Conservation (phyloP, 441 rosid genomes). For the Omphalea diandra region DNA sequence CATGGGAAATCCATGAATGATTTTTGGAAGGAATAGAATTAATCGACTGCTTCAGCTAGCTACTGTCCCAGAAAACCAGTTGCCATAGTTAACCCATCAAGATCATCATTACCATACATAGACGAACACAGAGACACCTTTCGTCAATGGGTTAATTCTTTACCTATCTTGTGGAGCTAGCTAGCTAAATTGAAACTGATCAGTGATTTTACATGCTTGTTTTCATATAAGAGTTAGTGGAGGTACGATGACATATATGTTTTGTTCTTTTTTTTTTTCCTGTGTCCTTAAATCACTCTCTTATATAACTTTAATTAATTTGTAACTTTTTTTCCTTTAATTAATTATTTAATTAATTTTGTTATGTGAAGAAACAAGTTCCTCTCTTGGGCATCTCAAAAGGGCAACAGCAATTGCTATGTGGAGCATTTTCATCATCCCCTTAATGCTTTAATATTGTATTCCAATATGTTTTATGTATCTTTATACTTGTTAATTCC, state of each 20-base stretch:
- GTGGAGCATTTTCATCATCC: slow-evolving; percentile 1
- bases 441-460: background rate
- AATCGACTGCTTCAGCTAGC: background rate
- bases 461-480: slow-evolving; percentile 1
- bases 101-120: too few species aligned
- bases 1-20: slow-evolving; percentile 19
- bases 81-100: too few species aligned
- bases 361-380: background rate
- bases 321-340: background rate
- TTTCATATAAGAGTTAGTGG: slow-evolving; percentile 7
- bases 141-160: background rate
- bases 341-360: slow-evolving; percentile 21
- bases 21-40: slow-evolving; percentile 16
- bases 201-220: too few species aligned
- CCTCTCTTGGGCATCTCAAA: slow-evolving; percentile 20
- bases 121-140: slow-evolving; percentile 3
- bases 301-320: background rate
- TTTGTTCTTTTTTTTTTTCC: slow-evolving; percentile 3
- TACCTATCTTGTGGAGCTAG: too few species aligned
- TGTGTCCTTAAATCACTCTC: too few species aligned
- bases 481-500: too few species aligned
- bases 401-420: slow-evolving; percentile 24
- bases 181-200: too few species aligned
- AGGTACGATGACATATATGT: slow-evolving; percentile 25
- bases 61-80: too few species aligned